Evolutionary conservation across 495 filamentous ascomycete genomes (phyloP), one percentile per base, ranked within the genome.

Genomic region (Aspergillus sclerotioniger): DNA sequence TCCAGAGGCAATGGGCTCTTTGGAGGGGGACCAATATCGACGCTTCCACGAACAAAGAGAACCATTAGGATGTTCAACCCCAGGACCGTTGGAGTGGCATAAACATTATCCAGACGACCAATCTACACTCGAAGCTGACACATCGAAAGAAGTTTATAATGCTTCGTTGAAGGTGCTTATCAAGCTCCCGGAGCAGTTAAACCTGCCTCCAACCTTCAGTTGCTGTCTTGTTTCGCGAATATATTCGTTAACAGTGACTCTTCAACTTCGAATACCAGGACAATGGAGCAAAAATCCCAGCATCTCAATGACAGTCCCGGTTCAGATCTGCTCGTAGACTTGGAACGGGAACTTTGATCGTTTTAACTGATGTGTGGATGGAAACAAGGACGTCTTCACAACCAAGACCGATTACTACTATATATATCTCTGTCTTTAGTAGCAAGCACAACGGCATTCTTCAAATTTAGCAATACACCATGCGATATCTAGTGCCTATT

Each of bases 241-340:
- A 17, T 59, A 59, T 41, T 31, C 50, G 6, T 3, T 59, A 28
- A 53, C 29, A 9, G 6, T 53, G 21, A n/a, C 25, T 9, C 16
- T 58, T 12, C 20, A 25, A n/a, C 25, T 46, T 28, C 48, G 29
- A 10, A 7, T 47, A 7, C 35, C 29, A 16, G 41, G 49, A 1
- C 48, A 32, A 28, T 44, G 37, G 49, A 37, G 3, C 17, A 58
- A 21, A 12, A 35, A n/a, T 2, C 4, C 47, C 3, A 46, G 17
- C 12, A 12, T 58, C 13, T 58, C 56, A 12, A 25, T 58, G 8
- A 53, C 56, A 1, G 48, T 58, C 16, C 48, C 56, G 16, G 17
- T 58, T 2, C 56, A 58, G 28, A 58, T 58, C n/a, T 51, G 44
- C 17, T 55, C 46, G 16, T 16, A n/a, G n/a, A n/a, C n/a, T 41